These are phyloP conservation scores for Yamadazyma paraphyllophila DNA, from an alignment of 805 yeast species.

Conservation along the genomic window DNA sequence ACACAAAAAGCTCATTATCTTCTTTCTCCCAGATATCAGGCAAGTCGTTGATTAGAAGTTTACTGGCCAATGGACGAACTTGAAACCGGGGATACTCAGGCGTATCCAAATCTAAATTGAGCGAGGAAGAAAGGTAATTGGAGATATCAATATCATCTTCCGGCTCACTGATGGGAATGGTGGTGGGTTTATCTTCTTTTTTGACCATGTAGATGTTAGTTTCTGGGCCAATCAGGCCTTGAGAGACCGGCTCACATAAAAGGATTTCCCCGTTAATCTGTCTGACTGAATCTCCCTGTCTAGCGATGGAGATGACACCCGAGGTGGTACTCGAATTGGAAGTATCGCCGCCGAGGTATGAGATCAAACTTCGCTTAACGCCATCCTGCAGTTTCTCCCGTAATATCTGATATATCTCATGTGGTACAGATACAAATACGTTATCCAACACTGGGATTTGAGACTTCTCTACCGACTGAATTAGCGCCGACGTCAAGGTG, in stretches of 20 bases:
- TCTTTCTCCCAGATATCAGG: slow-evolving; percentile 28
- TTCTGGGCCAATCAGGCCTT: slow-evolving; percentile 50
- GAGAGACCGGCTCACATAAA: slow-evolving; percentile 71
- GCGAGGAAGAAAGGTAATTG: slow-evolving; percentile 29
- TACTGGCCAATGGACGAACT: slow-evolving; percentile 30
- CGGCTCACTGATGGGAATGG: slow-evolving; percentile 8
- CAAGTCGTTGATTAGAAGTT: slow-evolving; percentile 21
- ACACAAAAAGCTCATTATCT: slow-evolving; percentile 38
- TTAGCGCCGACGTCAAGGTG: slow-evolving; percentile 40
- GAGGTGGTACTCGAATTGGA: background rate
- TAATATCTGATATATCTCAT: slow-evolving; percentile 35
- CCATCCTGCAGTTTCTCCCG: slow-evolving; percentile 27
- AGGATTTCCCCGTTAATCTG: slow-evolving; percentile 49
- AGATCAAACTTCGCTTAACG: slow-evolving; percentile 33
- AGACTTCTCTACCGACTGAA: slow-evolving; percentile 31
- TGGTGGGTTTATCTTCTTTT: slow-evolving; percentile 1
- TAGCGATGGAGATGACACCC: slow-evolving; percentile 24
- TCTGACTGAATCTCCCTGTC: slow-evolving; percentile 44
- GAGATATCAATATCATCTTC: slow-evolving; percentile 25
- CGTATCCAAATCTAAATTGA: slow-evolving; percentile 17
- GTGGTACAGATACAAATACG: slow-evolving; percentile 49
- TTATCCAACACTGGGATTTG: slow-evolving; percentile 41
- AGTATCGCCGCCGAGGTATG: slow-evolving; percentile 15
- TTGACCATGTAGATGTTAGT: slow-evolving; percentile 59
- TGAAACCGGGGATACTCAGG: slow-evolving; percentile 15